Conservation (phyloP, 768 basidiomycete species). For the Macrolepiota fuliginosa region DNA sequence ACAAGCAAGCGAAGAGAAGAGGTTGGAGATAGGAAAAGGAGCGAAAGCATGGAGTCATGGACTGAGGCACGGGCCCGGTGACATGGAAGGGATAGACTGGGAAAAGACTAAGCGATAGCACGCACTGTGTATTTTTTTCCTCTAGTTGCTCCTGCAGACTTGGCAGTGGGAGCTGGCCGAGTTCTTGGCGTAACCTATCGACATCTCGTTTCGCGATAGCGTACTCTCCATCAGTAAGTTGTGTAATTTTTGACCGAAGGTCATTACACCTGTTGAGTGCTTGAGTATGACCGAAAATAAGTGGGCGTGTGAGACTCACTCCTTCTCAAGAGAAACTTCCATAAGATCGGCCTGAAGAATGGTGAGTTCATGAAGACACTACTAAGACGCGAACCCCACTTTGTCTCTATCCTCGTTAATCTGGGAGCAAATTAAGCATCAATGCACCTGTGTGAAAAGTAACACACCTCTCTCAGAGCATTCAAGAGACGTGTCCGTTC, state of each 20-base stretch:
- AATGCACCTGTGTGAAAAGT: neutral
- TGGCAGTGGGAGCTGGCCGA: conserved; percentile 74
- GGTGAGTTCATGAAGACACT: conserved; percentile 6
- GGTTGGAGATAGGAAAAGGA: neutral
- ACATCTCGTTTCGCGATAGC: conserved; percentile 72
- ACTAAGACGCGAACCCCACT: conserved; percentile 24
- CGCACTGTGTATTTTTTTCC: conserved; percentile 58
- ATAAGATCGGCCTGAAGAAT: conserved; percentile 56
- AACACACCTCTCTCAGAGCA: conserved; percentile 63
- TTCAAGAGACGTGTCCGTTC: conserved; percentile 69
- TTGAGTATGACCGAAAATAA: conserved; percentile 8
- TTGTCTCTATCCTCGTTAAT: conserved; percentile 84
- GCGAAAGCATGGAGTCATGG: neutral
- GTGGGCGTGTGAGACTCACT: conserved; percentile 40
- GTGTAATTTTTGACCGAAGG: conserved; percentile 63
- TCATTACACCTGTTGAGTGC: conserved; percentile 50
- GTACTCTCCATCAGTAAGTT: conserved; percentile 76
- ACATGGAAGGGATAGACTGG: neutral
- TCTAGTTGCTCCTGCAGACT: conserved; percentile 72
- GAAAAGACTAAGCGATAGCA: conserved; percentile 16
- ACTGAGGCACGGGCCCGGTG: neutral
- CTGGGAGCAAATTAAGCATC: conserved; percentile 30
- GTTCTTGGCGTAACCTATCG: conserved; percentile 69
- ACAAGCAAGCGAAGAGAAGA: conserved; percentile 8
- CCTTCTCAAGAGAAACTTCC: conserved; percentile 64